Evolutionary conservation across 495 filamentous ascomycete genomes (phyloP), one percentile per base, ranked within the genome.

Genomic region (Sordaria brevicollis): DNA sequence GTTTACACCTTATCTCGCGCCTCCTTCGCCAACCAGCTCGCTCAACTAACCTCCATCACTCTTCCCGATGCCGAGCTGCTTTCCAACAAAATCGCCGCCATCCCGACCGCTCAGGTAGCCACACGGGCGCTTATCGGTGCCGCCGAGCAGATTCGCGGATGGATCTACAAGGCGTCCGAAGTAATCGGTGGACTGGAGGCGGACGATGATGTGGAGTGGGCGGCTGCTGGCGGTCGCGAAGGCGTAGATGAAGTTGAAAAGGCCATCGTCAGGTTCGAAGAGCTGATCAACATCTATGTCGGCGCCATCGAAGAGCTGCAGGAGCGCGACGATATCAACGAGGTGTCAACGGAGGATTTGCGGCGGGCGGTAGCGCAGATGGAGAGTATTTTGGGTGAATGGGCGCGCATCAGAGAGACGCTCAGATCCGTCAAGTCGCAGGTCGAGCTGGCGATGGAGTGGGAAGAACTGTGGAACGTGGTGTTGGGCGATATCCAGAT

Each of bases 141-240:
- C 10, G 93, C 94, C 29, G 91, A 94, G 67, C 93, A 97, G 79
- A 98, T 99, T 66, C 87, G 89, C 62, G 89, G 89, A 68, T 98
- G 95, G 95, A 94, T 97, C 70, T 85, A 86, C 71, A 96, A 96
- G 76, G 93, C 95, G 1, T 90, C 88, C 0, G 92, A 95, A 70
- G 93, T 97, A 10, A 86, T 99, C 33, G 86, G 83, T 68, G 92
- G 93, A 0, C 80, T 98, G 29, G 92, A 97, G 77, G 90, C 93
- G 15, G 94, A 97, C 71, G 95, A 99, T 79, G 94, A 99, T 74
- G 92, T 97, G 25, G 93, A 97, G 75, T 99, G 95, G 95, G 93
- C 95, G 15, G 94, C 94, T 15, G 93, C 93, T 15, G 95, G 91
- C 65, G 93, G 93, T 4, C 87, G 93, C 71, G 93, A 97, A 75